These are phyloP conservation scores for Leonotis leonurus DNA, from an alignment of 257 asterid species.

Conservation along the genomic window DNA sequence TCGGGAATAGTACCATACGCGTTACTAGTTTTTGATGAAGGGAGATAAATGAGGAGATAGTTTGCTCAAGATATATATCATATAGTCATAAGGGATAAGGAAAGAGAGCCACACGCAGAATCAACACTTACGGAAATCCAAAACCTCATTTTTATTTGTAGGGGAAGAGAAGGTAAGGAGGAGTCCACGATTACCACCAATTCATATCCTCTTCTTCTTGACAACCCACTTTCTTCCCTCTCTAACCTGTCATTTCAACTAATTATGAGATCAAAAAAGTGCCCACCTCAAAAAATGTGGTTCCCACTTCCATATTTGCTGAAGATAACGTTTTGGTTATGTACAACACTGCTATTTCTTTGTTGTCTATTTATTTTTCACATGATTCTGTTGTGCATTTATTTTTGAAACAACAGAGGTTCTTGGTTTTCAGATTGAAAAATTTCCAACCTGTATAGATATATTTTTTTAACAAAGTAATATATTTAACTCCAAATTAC, in stretches of 20 bases:
- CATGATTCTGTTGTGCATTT: background rate
- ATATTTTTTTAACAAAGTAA: no score
- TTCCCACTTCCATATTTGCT: conserved; percentile 16
- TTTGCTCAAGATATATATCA: conserved; percentile 18
- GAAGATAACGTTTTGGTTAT: conserved; percentile 5
- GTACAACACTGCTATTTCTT: conserved; percentile 7
- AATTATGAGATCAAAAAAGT: conserved; percentile 7
- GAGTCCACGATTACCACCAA: conserved; percentile 77
- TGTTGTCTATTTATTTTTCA: conserved; percentile 7
- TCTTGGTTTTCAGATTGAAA: no score
- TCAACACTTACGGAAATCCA: conserved; percentile 44
- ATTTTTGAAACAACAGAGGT: background rate
- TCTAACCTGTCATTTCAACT: conserved; percentile 23
- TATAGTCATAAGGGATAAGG: conserved; percentile 45
- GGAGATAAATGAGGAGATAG: conserved; percentile 33
- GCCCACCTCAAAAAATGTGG: conserved; percentile 24
- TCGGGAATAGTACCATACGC: background rate
- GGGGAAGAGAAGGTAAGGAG: conserved; percentile 51
- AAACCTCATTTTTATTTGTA: conserved; percentile 38
- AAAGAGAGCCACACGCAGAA: conserved; percentile 89
- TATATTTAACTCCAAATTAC: no score
- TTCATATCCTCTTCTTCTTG: conserved; percentile 26
- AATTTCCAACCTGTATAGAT: no score
- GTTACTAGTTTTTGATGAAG: conserved; percentile 7
- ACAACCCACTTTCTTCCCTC: conserved; percentile 5